Percentiles rank a stretch among this genome's conserved stretches.
phyloP scores from a whole-genome alignment of 805 yeast genomes.

The Yamadazyma insecticola region DNA sequence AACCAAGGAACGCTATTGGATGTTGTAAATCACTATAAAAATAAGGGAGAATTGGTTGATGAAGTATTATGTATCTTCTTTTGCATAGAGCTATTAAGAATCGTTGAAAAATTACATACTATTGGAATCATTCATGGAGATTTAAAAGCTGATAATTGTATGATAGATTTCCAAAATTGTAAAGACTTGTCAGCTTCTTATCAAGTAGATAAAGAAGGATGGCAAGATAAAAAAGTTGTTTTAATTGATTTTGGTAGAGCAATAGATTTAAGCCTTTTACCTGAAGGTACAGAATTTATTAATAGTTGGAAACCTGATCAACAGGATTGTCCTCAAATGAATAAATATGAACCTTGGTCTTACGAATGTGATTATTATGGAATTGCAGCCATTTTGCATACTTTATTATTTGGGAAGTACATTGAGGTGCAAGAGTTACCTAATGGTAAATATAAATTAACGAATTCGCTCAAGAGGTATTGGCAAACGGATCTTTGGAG shows the following conservation, averaged over 20 bases:
- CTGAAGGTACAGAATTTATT: slow-evolving; percentile 44
- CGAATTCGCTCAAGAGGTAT: slow-evolving; percentile 56
- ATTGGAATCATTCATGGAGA: slow-evolving; percentile 79
- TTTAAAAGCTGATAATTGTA: slow-evolving; percentile 79
- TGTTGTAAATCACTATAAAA: slow-evolving; percentile 48
- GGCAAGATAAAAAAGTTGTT: slow-evolving; percentile 52
- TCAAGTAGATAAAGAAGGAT: slow-evolving; percentile 33
- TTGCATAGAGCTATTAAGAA: slow-evolving; percentile 58
- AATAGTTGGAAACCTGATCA: slow-evolving; percentile 59
- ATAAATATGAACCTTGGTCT: slow-evolving; percentile 58
- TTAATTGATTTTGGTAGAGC: slow-evolving; percentile 82
- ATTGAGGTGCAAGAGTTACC: slow-evolving; percentile 40
- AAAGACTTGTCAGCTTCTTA: slow-evolving; percentile 4
- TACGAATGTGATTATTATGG: slow-evolving; percentile 84
- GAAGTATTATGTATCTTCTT: slow-evolving; percentile 62
- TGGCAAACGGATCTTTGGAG: slow-evolving; percentile 71
- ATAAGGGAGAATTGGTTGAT: slow-evolving; percentile 33
- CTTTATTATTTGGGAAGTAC: slow-evolving; percentile 64
- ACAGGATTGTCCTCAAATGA: slow-evolving; percentile 72
- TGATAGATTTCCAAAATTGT: slow-evolving; percentile 50
- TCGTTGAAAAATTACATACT: slow-evolving; percentile 58
- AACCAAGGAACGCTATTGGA: slow-evolving; percentile 73
- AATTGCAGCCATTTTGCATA: slow-evolving; percentile 67
- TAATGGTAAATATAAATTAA: slow-evolving; percentile 28
- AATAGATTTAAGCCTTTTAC: slow-evolving; percentile 60